Percentiles rank a stretch among this genome's conserved stretches.
These are phyloP conservation scores for Paecilomyces fulvus DNA, from an alignment of 2,329 filamentous ascomycete genomes.

Conservation along the genomic window DNA sequence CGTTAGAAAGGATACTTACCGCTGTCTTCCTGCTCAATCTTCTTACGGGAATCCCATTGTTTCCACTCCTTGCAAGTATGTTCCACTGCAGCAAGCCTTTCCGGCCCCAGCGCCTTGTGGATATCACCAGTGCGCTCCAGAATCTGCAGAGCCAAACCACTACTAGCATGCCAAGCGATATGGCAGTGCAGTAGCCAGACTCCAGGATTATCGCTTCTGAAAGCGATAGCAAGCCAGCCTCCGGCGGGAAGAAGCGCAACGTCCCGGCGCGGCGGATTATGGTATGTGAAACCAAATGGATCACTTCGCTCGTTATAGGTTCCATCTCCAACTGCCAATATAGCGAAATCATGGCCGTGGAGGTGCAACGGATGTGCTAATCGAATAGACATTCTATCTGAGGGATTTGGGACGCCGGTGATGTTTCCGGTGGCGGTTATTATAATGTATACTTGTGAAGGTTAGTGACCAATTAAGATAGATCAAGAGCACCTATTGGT, in stretches of 20 bases:
- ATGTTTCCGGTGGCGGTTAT: neutral
- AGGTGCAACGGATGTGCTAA: conserved; percentile 22
- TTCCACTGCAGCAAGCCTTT: neutral
- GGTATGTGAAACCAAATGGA: conserved; percentile 6
- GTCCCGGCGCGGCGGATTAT: conserved; percentile 25
- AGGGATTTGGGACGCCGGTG: neutral
- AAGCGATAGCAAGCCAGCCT: conserved; percentile 34
- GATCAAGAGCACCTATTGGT: neutral
- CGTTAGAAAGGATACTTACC: neutral
- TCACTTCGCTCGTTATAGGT: conserved; percentile 8
- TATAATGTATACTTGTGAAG: neutral
- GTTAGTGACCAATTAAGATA: neutral
- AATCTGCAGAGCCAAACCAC: conserved; percentile 18
- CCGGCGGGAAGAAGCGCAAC: conserved; percentile 28
- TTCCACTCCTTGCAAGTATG: neutral
- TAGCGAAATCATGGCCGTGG: conserved; percentile 21
- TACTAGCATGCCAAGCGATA: conserved; percentile 22
- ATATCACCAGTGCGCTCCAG: conserved; percentile 11
- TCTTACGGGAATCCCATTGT: neutral
- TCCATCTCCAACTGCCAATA: conserved; percentile 13
- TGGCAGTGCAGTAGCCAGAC: conserved; percentile 38
- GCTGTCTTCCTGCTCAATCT: neutral
- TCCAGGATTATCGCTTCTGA: conserved; percentile 35
- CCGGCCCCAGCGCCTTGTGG: neutral
- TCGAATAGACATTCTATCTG: conserved; percentile 3